Evolutionary conservation across 2,329 filamentous ascomycete genomes (phyloP).

Genomic region (Rhinocladiella similis): DNA sequence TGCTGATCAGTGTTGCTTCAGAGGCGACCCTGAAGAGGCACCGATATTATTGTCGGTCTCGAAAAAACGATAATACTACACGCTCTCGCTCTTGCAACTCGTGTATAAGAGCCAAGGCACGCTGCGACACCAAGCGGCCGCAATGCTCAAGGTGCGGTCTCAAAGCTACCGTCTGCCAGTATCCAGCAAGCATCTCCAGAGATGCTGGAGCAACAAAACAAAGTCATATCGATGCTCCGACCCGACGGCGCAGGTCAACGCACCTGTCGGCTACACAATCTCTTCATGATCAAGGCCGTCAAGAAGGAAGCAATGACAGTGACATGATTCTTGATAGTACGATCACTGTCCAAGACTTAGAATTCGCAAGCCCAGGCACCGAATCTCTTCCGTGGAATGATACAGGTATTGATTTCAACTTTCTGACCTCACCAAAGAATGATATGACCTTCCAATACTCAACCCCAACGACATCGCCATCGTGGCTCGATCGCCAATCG

Average conservation of each 20-base stretch:
- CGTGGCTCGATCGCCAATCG: neutral
- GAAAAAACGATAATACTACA: constrained; percentile 29
- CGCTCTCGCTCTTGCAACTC: constrained; percentile 39
- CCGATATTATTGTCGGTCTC: constrained; percentile 47
- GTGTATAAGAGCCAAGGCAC: constrained; percentile 40
- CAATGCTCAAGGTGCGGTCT: constrained; percentile 41
- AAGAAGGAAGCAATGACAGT: neutral
- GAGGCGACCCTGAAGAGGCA: constrained; percentile 46
- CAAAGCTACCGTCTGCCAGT: constrained; percentile 40
- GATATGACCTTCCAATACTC: constrained; percentile 1
- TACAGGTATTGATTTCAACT: constrained; percentile 27
- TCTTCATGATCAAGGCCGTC: neutral
- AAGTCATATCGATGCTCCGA: neutral
- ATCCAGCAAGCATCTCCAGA: constrained; percentile 31
- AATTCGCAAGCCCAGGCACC: neutral
- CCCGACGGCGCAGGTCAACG: neutral
- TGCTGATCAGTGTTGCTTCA: constrained; percentile 23
- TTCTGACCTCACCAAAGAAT: constrained; percentile 24
- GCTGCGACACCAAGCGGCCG: constrained; percentile 41
- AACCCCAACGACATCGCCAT: neutral
- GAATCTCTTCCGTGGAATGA: constrained; percentile 23
- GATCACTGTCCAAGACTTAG: neutral
- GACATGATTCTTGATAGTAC: neutral
- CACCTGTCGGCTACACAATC: neutral
- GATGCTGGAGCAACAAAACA: neutral